A percentile compares a stretch with the other conserved stretches of the same genome.
phyloP scores from a whole-genome alignment of 306 rosid species.

The Fagus crenata region DNA sequence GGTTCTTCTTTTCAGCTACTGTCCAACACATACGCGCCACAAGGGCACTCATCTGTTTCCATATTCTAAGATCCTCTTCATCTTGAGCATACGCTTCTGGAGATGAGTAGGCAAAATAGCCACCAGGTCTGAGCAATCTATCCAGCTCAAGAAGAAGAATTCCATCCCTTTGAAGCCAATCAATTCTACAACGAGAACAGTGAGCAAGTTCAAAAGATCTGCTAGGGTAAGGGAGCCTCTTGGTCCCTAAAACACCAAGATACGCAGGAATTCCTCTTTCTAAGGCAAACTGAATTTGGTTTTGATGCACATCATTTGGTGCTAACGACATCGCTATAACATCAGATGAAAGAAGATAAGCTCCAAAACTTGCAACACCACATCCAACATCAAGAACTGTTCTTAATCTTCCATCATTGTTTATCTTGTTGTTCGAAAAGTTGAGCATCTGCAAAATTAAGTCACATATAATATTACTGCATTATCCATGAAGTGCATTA shows the following conservation, averaged over 20 bases:
- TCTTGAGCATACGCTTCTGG: constrained; percentile 99
- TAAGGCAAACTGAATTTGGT: constrained; percentile 94
- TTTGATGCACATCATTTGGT: constrained; percentile 98
- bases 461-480: constrained; percentile 19
- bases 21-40: constrained; percentile 89
- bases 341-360: constrained; percentile 79
- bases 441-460: constrained; percentile 78
- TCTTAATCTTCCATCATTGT: constrained; percentile 77
- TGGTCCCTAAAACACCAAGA: constrained; percentile 92
- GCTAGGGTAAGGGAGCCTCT: constrained; percentile 98
- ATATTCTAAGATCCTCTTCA: constrained; percentile 89
- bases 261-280: constrained; percentile 97
- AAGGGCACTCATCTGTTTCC: constrained; percentile 91
- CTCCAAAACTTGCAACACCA: constrained; percentile 98
- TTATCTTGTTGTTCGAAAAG: constrained; percentile 71
- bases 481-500: constrained; percentile 22
- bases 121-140: constrained; percentile 83
- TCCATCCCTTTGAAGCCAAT: constrained; percentile 98
- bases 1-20: constrained; percentile 74
- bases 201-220: constrained; percentile 97
- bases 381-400: constrained; percentile 96
- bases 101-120: constrained; percentile 93
- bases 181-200: constrained; percentile 96
- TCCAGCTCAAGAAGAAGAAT: constrained; percentile 90
- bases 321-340: constrained; percentile 87